These are phyloP conservation scores for Botrytis galanthina DNA, from an alignment of 2,329 filamentous ascomycete genomes.

Conservation along the genomic window DNA sequence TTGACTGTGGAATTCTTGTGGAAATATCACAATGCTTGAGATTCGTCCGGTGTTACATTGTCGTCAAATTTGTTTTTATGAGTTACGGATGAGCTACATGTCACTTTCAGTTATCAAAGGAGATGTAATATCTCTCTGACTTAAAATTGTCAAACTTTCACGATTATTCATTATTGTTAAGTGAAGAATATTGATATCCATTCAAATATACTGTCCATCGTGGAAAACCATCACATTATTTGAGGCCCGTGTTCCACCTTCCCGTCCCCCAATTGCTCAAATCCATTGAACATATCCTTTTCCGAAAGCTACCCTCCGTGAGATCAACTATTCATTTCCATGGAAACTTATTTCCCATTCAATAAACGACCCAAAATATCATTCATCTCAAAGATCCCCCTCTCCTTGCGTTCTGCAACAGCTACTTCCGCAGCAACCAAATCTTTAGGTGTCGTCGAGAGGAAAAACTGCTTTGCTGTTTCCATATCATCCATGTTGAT, in stretches of 20 bases:
- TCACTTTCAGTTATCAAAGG: neutral
- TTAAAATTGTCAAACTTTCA: neutral
- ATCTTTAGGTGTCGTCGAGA: neutral
- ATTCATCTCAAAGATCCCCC: neutral
- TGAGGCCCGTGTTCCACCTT: neutral
- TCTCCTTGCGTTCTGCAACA: neutral
- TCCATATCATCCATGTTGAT: neutral
- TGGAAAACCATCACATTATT: neutral
- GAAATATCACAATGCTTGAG: too few species aligned
- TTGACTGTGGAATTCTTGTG: rapidly evolving
- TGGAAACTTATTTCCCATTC: neutral
- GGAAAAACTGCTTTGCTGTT: neutral
- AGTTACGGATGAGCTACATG: rapidly evolving
- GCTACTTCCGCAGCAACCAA: neutral
- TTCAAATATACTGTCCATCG: neutral
- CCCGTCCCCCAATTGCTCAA: neutral
- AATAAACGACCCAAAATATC: neutral
- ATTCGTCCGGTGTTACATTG: neutral
- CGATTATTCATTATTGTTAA: too few species aligned
- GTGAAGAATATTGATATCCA: neutral
- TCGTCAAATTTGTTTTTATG: neutral
- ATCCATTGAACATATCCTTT: neutral
- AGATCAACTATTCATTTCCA: too few species aligned
- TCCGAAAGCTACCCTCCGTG: neutral
- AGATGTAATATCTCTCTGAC: too few species aligned